A percentile compares a stretch with the other conserved stretches of the same genome.
Conservation (phyloP, 2,329 filamentous ascomycete species). For the Magnaporthiopsis rhizophila region DNA sequence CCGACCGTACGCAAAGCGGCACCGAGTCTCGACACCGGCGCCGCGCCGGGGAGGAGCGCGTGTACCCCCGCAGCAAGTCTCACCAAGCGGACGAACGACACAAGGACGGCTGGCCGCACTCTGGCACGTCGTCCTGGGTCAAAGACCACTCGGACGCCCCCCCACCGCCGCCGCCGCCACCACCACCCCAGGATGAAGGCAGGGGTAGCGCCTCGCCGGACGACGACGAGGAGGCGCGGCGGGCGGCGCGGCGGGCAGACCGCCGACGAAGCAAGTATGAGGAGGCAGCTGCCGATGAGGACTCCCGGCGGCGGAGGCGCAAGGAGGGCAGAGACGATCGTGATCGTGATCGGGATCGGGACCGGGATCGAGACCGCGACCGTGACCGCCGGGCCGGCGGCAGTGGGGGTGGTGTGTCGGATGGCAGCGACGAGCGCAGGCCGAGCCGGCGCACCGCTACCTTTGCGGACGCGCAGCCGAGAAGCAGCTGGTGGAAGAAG, state of each 20-base stretch:
- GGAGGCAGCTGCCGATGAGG: conserved; percentile 27
- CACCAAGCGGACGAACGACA: conserved; percentile 23
- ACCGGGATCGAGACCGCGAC: neutral
- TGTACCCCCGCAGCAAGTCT: conserved; percentile 2
- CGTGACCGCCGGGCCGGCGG: neutral
- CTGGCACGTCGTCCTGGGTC: conserved; percentile 58
- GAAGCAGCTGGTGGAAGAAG: conserved; percentile 55
- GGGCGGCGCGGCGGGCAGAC: conserved; percentile 41
- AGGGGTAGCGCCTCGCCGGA: conserved; percentile 16
- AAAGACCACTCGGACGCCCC: conserved; percentile 56
- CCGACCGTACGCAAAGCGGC: conserved; percentile 25
- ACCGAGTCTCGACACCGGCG: conserved; percentile 23
- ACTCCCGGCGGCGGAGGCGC: conserved; percentile 19
- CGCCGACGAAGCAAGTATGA: conserved; percentile 36
- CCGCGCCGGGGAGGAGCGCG: neutral
- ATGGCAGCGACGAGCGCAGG: conserved; percentile 28
- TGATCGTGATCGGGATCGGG: neutral
- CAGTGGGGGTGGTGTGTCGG: conserved; percentile 16
- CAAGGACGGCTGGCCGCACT: conserved; percentile 48
- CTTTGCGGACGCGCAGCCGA: conserved; percentile 38
- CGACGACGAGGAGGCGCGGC: conserved; percentile 38
- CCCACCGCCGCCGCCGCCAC: conserved; percentile 38
- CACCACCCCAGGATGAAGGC: conserved; percentile 20
- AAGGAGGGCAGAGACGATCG: conserved; percentile 19
- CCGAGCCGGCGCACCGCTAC: conserved; percentile 31